These are phyloP conservation scores for Stephanodiscus minutulus DNA, from an alignment of 108 stramenopile species.

Conservation along the genomic window DNA sequence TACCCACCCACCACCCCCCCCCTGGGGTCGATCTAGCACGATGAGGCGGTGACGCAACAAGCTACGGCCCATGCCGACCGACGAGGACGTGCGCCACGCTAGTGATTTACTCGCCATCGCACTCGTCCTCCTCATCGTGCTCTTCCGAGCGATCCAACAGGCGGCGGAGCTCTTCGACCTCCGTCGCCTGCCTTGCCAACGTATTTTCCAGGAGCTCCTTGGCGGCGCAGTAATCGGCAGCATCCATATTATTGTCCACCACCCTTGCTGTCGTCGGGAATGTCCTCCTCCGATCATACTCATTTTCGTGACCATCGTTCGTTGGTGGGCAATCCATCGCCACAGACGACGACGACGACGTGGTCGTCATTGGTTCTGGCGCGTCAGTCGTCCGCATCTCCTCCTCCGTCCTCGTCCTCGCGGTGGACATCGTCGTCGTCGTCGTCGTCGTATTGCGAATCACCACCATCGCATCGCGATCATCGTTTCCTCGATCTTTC, in stretches of 20 bases:
- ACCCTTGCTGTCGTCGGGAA: background rate
- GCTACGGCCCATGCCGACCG: no score
- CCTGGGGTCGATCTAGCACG: no score
- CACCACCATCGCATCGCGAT: background rate
- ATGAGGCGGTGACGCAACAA: no score
- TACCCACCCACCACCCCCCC: background rate
- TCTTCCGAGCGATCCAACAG: constrained; percentile 23
- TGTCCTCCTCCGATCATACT: background rate
- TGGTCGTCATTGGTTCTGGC: background rate
- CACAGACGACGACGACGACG: background rate
- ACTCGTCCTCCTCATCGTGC: background rate
- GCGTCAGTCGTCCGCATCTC: constrained; percentile 7
- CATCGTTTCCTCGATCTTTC: constrained; percentile 10
- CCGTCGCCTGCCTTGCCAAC: constrained; percentile 21
- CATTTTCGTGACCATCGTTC: background rate
- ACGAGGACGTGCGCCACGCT: no score
- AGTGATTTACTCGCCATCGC: no score
- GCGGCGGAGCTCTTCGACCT: constrained; percentile 22
- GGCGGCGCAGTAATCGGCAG: background rate
- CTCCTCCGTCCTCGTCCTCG: constrained; percentile 4
- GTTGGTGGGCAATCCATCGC: background rate
- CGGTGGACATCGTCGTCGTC: background rate
- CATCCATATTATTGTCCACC: background rate
- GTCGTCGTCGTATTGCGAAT: constrained; percentile 1
- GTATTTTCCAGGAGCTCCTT: constrained; percentile 8